phyloP scores from a whole-genome alignment of 495 filamentous ascomycete genomes.

The Paragyromitra xinjiangensis region DNA sequence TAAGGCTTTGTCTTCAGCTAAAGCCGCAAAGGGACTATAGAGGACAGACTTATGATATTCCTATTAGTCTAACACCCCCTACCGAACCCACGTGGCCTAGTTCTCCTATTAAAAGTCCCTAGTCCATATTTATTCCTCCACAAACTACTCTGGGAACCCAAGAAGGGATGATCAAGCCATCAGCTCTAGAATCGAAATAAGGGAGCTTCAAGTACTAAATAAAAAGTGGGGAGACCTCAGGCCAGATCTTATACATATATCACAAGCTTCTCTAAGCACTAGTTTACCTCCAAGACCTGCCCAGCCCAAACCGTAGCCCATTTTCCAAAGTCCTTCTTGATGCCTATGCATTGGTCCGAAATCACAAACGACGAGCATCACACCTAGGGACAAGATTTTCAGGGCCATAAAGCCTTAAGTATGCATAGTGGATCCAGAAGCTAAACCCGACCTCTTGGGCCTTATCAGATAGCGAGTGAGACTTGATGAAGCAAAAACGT shows the following conservation, averaged over 20 bases:
- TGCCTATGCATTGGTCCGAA: not conserved
- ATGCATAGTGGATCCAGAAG: not conserved
- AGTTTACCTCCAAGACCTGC: too few species aligned
- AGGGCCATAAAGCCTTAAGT: not conserved
- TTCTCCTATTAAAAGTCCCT: too few species aligned
- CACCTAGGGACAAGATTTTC: not conserved
- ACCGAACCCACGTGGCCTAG: too few species aligned
- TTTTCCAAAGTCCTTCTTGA: not conserved
- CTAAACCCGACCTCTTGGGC: not conserved
- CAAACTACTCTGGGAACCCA: too few species aligned
- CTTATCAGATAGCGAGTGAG: constrained; percentile 23
- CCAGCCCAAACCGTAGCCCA: not conserved
- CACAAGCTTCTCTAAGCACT: too few species aligned
- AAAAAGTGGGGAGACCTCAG: too few species aligned
- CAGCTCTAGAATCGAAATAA: too few species aligned
- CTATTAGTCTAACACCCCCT: too few species aligned
- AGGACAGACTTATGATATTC: not conserved
- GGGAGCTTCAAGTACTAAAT: too few species aligned
- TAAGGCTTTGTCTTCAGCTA: not conserved
- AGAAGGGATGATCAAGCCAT: too few species aligned
- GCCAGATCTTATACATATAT: too few species aligned
- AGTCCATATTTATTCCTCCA: too few species aligned
- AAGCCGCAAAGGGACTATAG: not conserved
- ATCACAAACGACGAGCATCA: not conserved
- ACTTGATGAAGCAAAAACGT: constrained; percentile 13